Conservation (phyloP, 1,139 yeast species). For the Dujonia santamariae region DNA sequence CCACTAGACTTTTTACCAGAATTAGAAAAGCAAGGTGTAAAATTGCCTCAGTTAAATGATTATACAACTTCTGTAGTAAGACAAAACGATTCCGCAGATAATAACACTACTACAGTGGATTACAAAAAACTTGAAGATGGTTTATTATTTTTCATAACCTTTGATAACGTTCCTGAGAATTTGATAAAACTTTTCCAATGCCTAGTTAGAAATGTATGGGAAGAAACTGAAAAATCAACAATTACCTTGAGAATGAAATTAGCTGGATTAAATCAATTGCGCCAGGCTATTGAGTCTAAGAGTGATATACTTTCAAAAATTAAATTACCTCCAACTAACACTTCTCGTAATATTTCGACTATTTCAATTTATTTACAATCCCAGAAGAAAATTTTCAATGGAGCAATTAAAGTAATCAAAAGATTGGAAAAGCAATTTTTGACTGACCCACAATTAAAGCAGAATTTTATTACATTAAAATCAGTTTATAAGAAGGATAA, state of each 20-base stretch:
- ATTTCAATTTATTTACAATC: slow-evolving; percentile 37
- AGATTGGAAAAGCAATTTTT: slow-evolving; percentile 50
- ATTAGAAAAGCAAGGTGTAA: slow-evolving; percentile 37
- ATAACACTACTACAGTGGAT: slow-evolving; percentile 4
- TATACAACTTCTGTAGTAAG: slow-evolving; percentile 42
- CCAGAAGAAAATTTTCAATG: slow-evolving; percentile 47
- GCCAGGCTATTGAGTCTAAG: slow-evolving; percentile 49
- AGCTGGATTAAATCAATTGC: slow-evolving; percentile 58
- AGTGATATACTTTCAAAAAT: slow-evolving; percentile 26
- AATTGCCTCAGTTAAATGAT: slow-evolving; percentile 45
- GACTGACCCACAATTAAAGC: slow-evolving; percentile 36
- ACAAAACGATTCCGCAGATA: slow-evolving; percentile 2
- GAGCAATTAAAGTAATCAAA: slow-evolving; percentile 45
- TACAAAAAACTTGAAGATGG: slow-evolving; percentile 32
- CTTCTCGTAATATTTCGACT: slow-evolving; percentile 15
- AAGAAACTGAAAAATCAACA: slow-evolving; percentile 16
- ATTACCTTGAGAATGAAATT: slow-evolving; percentile 51
- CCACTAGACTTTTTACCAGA: slow-evolving; percentile 34
- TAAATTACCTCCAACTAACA: slow-evolving; percentile 8
- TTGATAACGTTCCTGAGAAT: slow-evolving; percentile 40
- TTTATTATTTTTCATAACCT: slow-evolving; percentile 39
- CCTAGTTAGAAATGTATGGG: slow-evolving; percentile 45
- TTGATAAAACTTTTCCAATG: slow-evolving; percentile 51
- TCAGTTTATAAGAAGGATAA: slow-evolving; percentile 54
- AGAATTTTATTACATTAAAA: slow-evolving; percentile 48